Conservation (phyloP, 768 basidiomycete genomes). For the Lentinula raphanica region DNA sequence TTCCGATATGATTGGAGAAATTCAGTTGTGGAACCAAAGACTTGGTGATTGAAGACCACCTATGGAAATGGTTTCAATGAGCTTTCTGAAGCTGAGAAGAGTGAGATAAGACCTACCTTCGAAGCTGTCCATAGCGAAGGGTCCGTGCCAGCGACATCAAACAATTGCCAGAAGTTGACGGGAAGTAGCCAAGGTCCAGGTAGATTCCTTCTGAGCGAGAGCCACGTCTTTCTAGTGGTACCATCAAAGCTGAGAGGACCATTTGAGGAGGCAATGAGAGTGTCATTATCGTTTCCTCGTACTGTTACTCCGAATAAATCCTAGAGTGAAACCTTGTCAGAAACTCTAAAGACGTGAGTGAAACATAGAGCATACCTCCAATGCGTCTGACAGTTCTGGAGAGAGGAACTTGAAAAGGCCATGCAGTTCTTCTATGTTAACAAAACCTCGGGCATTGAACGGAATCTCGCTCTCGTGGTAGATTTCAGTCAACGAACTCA, state of each 20-base stretch:
- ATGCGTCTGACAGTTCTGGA: constrained; percentile 32
- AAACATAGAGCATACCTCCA: constrained; percentile 30
- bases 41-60: constrained; percentile 57
- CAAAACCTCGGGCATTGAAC: constrained; percentile 44
- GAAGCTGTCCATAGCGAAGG: constrained; percentile 44
- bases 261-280: constrained; percentile 38
- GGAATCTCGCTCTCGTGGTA: constrained; percentile 51
- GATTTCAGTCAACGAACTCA: constrained; percentile 42
- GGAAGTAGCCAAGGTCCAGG: constrained; percentile 52
- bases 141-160: constrained; percentile 53
- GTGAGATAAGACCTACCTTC: constrained; percentile 29
- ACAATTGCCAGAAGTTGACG: constrained; percentile 50
- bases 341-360: neutral
- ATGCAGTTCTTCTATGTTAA: constrained; percentile 22
- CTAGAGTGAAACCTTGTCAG: constrained; percentile 18
- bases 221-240: constrained; percentile 50
- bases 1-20: constrained; percentile 51
- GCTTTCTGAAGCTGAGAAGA: neutral
- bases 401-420: constrained; percentile 27
- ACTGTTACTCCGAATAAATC: constrained; percentile 46
- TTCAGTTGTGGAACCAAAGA: constrained; percentile 41
- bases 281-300: constrained; percentile 41
- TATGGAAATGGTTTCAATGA: constrained; percentile 11
- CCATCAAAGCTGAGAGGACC: constrained; percentile 61
- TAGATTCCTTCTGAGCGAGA: constrained; percentile 42